Percentiles rank a stretch among this genome's conserved stretches.
Conservation (phyloP, 164 flowering plant genomes). For the Magnolia sinica region DNA sequence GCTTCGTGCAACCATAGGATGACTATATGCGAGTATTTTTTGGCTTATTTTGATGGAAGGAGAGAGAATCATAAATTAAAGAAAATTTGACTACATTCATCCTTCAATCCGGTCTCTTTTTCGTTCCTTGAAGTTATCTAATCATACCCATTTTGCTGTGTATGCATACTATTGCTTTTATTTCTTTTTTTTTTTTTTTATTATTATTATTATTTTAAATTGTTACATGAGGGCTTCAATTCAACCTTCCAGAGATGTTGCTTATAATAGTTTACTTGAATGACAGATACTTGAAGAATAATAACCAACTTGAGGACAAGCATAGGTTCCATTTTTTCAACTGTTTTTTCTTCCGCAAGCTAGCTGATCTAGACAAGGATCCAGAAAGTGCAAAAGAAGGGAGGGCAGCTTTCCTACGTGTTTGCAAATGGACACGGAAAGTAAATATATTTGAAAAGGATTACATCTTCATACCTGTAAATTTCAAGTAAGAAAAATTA, state of each 20-base stretch:
- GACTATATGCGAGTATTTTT: too few species aligned
- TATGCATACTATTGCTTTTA: background rate
- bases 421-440: slow-evolving; percentile 95
- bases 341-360: slow-evolving; percentile 91
- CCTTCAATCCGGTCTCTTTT: background rate
- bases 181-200: background rate
- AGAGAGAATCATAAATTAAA: background rate
- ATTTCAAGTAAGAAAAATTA: slow-evolving; percentile 64
- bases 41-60: too few species aligned
- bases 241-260: background rate
- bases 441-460: slow-evolving; percentile 87
- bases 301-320: slow-evolving; percentile 35
- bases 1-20: too few species aligned
- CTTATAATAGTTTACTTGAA: background rate
- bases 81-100: background rate
- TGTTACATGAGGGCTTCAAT: background rate
- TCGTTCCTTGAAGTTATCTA: background rate
- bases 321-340: slow-evolving; percentile 78
- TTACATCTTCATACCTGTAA: slow-evolving; percentile 84
- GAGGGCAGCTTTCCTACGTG: slow-evolving; percentile 85
- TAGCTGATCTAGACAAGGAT: slow-evolving; percentile 86
- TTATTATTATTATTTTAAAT: background rate
- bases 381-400: slow-evolving; percentile 74
- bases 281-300: slow-evolving; percentile 75
- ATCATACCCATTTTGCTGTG: too few species aligned